phyloP scores from a whole-genome alignment of 2,329 filamentous ascomycete species.

The Ampelomyces quisqualis region DNA sequence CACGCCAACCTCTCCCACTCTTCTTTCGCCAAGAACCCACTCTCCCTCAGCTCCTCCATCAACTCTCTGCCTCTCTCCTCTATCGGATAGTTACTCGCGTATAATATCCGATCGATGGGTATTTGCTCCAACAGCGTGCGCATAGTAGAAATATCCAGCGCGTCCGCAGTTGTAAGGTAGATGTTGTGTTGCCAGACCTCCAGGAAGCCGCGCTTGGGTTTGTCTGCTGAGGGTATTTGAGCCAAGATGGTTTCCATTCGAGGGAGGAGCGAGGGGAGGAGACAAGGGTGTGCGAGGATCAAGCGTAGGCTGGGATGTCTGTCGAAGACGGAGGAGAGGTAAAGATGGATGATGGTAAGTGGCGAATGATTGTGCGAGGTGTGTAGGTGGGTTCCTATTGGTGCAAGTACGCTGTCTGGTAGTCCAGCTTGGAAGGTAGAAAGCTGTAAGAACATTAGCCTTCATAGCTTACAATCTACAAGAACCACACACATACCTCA shows the following conservation, averaged over 20 bases:
- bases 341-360: constrained; percentile 54
- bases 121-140: constrained; percentile 49
- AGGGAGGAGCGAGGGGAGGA: constrained; percentile 57
- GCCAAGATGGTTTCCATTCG: constrained; percentile 41
- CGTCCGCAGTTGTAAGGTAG: constrained; percentile 59
- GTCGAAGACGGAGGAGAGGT: constrained; percentile 58
- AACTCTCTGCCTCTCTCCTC: constrained; percentile 52
- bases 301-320: constrained; percentile 56
- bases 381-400: constrained; percentile 25
- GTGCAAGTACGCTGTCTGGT: constrained; percentile 11
- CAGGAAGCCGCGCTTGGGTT: constrained; percentile 41
- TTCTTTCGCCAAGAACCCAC: constrained; percentile 52
- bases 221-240: constrained; percentile 21
- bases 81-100: constrained; percentile 61
- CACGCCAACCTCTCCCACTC: constrained; percentile 54
- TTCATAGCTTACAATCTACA: neutral
- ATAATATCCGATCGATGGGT: constrained; percentile 55
- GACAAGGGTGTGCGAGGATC: constrained; percentile 55
- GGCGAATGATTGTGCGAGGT: constrained; percentile 57
- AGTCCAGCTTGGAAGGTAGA: constrained; percentile 15
- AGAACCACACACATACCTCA: constrained; percentile 13
- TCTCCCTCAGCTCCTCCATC: constrained; percentile 52
- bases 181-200: constrained; percentile 59
- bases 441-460: constrained; percentile 7
- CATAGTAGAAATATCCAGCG: constrained; percentile 54